Percentiles rank a stretch among this genome's conserved stretches.
These are phyloP conservation scores for Pachysandra terminalis DNA, from an alignment of 164 flowering plant genomes.

Conservation along the genomic window DNA sequence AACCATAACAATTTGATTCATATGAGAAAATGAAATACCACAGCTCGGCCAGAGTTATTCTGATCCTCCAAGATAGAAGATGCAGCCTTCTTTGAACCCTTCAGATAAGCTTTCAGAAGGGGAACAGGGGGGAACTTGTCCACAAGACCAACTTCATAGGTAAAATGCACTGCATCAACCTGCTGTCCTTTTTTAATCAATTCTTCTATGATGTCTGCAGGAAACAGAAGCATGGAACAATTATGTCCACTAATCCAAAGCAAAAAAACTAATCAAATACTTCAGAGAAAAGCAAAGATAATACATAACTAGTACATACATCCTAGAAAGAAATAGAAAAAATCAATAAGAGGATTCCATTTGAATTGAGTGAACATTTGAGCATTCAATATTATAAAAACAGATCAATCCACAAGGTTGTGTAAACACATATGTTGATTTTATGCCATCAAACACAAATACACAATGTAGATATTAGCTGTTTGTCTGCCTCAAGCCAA, in stretches of 20 bases:
- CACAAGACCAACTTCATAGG: conserved; percentile 81
- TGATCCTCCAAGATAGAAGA: conserved; percentile 63
- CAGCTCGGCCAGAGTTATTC: conserved; percentile 62
- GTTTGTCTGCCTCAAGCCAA: neutral
- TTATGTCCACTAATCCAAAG: neutral
- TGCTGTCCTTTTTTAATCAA: conserved; percentile 85
- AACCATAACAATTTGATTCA: no score
- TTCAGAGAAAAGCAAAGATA: neutral
- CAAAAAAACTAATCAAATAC: neutral
- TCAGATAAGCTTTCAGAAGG: conserved; percentile 74
- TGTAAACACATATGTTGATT: neutral
- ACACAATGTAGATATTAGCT: no score
- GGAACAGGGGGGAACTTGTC: conserved; percentile 88
- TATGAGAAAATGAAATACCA: conserved; percentile 34
- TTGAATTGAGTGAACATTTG: neutral
- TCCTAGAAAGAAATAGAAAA: neutral
- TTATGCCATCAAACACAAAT: neutral
- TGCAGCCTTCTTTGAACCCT: conserved; percentile 78
- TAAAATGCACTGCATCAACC: conserved; percentile 96
- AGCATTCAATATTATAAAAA: no score
- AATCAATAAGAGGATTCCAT: neutral
- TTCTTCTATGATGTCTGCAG: conserved; percentile 89
- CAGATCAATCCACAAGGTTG: neutral
- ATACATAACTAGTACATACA: neutral
- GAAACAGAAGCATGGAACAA: conserved; percentile 2